Conservation (phyloP, 305 asterid species). For the Fraxinus baroniana region DNA sequence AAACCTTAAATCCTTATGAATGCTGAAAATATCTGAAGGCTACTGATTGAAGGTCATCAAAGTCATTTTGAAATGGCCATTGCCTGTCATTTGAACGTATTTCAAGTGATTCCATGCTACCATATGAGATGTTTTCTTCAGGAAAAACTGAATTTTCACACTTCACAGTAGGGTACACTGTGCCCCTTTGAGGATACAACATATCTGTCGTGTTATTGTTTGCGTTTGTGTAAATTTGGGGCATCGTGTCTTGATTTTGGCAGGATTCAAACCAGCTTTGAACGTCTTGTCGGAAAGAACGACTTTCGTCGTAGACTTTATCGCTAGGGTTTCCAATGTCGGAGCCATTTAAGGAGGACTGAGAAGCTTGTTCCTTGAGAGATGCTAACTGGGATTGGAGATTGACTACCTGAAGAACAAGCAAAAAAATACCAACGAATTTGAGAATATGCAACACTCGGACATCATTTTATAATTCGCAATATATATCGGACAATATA, state of each 20-base stretch:
- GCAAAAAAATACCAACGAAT: background rate
- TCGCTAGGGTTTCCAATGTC: slow-evolving; percentile 49
- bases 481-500: no score
- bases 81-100: slow-evolving; percentile 40
- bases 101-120: slow-evolving; percentile 20
- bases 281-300: slow-evolving; percentile 41
- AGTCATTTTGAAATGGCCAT: slow-evolving; percentile 51
- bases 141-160: slow-evolving; percentile 32
- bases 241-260: slow-evolving; percentile 35
- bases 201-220: slow-evolving; percentile 18
- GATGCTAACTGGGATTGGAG: slow-evolving; percentile 78
- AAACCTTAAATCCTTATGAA: slow-evolving; percentile 35
- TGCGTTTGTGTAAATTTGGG: slow-evolving; percentile 43
- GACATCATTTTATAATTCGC: background rate
- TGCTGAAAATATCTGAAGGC: slow-evolving; percentile 68
- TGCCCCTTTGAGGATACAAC: slow-evolving; percentile 23
- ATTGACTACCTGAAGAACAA: slow-evolving; percentile 58
- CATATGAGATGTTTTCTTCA: slow-evolving; percentile 48
- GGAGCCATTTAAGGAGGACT: slow-evolving; percentile 32
- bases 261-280: slow-evolving; percentile 56
- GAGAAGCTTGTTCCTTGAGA: slow-evolving; percentile 76
- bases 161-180: slow-evolving; percentile 25
- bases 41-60: slow-evolving; percentile 68
- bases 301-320: slow-evolving; percentile 30
- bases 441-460: background rate